Conservation (phyloP, 2,329 filamentous ascomycete species). For the Beauveria rudraprayagi region DNA sequence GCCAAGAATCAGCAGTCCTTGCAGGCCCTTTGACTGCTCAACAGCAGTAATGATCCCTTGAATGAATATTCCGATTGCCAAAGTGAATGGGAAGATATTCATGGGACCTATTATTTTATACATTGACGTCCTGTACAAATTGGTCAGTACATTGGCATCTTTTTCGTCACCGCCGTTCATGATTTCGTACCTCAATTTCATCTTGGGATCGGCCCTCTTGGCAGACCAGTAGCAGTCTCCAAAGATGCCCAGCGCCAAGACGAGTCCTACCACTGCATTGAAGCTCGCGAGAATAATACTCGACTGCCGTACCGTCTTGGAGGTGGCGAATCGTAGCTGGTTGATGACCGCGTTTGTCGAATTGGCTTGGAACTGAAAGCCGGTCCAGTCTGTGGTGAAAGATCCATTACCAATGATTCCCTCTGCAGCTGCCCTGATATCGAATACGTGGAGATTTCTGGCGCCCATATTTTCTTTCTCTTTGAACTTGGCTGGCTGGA, state of each 20-base stretch:
- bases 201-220: slow-evolving; percentile 32
- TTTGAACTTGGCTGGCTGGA: no score
- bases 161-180: background rate
- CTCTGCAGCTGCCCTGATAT: background rate
- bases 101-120: slow-evolving; percentile 37
- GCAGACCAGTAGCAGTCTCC: slow-evolving; percentile 44
- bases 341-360: slow-evolving; percentile 40
- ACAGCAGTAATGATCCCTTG: slow-evolving; percentile 51
- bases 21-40: slow-evolving; percentile 47
- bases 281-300: slow-evolving; percentile 54
- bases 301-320: slow-evolving; percentile 52
- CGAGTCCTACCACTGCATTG: slow-evolving; percentile 51
- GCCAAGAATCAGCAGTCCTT: slow-evolving; percentile 40
- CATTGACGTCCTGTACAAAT: slow-evolving; percentile 24
- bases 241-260: slow-evolving; percentile 48
- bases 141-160: background rate
- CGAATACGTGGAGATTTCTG: background rate
- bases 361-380: slow-evolving; percentile 30
- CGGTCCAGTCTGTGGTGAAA: slow-evolving; percentile 13
- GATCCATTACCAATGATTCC: slow-evolving; percentile 4
- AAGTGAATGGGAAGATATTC: slow-evolving; percentile 46
- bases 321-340: slow-evolving; percentile 42
- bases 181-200: slow-evolving; percentile 33
- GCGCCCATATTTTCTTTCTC: background rate
- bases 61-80: slow-evolving; percentile 48